phyloP scores from a whole-genome alignment of 192 early-diverging fungal species.

The Backusella morwellensis region DNA sequence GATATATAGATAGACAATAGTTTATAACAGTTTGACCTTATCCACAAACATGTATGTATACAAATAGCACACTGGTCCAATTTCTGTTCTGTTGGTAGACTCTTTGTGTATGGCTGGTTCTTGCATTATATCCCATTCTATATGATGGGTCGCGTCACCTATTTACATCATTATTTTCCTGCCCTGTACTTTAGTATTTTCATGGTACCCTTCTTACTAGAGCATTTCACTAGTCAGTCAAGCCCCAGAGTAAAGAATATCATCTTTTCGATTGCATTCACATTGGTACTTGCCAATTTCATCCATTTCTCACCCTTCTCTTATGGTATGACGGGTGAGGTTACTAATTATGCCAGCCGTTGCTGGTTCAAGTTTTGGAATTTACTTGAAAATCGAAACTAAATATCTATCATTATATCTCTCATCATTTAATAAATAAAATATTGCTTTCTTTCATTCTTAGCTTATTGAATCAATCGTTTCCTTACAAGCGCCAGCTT shows the following conservation, averaged over 20 bases:
- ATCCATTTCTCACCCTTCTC: conserved; percentile 77
- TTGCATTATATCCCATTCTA: conserved; percentile 94
- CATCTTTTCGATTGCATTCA: conserved; percentile 29
- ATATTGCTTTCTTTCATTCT: too few species aligned
- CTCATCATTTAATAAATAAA: neutral
- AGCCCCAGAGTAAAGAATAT: neutral
- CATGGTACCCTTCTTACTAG: conserved; percentile 68
- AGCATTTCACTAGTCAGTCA: conserved; percentile 53
- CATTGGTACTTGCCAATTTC: conserved; percentile 53
- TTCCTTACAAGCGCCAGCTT: neutral
- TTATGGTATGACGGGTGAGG: conserved; percentile 79
- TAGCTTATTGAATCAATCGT: too few species aligned
- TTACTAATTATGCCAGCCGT: conserved; percentile 49
- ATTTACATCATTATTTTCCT: conserved; percentile 97
- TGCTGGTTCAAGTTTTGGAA: conserved; percentile 83
- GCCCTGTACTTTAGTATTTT: conserved; percentile 93
- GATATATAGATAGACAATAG: neutral
- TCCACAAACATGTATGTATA: neutral
- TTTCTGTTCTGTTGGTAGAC: conserved; percentile 69
- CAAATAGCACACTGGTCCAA: conserved; percentile 21
- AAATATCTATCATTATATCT: neutral
- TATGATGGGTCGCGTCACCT: conserved; percentile 95
- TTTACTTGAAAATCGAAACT: conserved; percentile 56
- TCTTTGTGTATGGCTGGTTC: conserved; percentile 85
- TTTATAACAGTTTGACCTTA: too few species aligned